These are phyloP conservation scores for Lasiodiplodia sp. DNA, from an alignment of 2,329 filamentous ascomycete genomes.

Conservation along the genomic window DNA sequence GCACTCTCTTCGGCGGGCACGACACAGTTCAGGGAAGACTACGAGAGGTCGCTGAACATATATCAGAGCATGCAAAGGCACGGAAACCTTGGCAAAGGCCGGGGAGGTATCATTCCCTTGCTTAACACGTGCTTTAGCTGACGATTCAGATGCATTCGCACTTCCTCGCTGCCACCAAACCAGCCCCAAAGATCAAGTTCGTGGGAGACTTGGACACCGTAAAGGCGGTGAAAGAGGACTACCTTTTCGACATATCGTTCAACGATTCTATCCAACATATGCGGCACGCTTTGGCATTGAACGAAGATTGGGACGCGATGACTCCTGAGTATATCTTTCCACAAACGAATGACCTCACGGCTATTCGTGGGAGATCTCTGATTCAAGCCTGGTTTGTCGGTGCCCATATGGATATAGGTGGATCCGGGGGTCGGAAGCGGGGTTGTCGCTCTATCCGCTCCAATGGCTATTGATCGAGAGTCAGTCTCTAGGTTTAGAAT, in stretches of 20 bases:
- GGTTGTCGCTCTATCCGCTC: constrained; percentile 51
- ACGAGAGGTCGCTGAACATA: constrained; percentile 38
- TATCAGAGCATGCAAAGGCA: constrained; percentile 28
- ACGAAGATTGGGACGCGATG: constrained; percentile 45
- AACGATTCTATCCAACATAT: constrained; percentile 46
- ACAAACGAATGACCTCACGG: background rate
- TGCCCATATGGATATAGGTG: constrained; percentile 48
- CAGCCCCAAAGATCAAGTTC: constrained; percentile 46
- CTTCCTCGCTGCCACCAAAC: constrained; percentile 30
- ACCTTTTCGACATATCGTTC: constrained; percentile 41
- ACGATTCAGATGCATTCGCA: background rate
- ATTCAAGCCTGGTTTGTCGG: constrained; percentile 53
- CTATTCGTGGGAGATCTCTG: constrained; percentile 35
- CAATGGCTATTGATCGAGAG: constrained; percentile 53
- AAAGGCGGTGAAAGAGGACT: constrained; percentile 38
- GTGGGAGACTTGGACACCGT: constrained; percentile 50
- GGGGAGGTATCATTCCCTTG: background rate
- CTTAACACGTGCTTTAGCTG: background rate
- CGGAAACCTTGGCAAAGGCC: background rate
- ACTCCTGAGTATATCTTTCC: constrained; percentile 37
- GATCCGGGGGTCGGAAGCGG: constrained; percentile 45
- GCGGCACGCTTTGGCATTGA: constrained; percentile 50
- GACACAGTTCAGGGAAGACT: constrained; percentile 39
- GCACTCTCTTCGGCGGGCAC: constrained; percentile 34
- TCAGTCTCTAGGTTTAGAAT: constrained; percentile 38